Base-by-base conservation (phyloP, 441 rosid genomes). In the Pelargonium cotyledonis region DNA sequence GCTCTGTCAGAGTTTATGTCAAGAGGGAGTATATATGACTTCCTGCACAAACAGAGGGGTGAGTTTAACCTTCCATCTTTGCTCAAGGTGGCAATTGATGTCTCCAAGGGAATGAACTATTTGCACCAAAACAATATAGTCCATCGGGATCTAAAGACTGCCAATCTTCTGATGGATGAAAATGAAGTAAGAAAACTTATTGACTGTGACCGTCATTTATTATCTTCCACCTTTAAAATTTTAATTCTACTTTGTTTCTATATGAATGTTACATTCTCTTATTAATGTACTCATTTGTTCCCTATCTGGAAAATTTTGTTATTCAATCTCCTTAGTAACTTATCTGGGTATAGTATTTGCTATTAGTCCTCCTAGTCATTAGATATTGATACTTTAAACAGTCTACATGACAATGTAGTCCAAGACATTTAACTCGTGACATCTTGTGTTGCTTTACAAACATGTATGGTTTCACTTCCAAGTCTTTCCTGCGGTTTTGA, bases 141-240 rank as follows among this genome's bases (percentile, higher is more conserved):
- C 72, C 99, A 94, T 76, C 81, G 97, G 81, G 97, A 94, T 83
- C 80, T 94, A 73, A 94, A 94, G 79, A 87, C 96, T 77, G 97
- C 97, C 71, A 94, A 94, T 85, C 95, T 94, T 80, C 85, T 91
- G 65, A 94, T 91, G 97, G 97, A 94, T 77, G 99, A 94, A 80
- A 89, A 94, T 78, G 97, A 85, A 44, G 97, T 94, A 89, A 85
- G 91, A 73, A 47, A 21, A 63, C 70, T 31, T 62, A 26, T 6
- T 47, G 26, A 63, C 65, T 53, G 9, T 68, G 49, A 40, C 31
- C 21, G 16, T 40, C 2, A 65, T 18, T 51, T 6, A 51, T 51
- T 16, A 51, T 51, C 14, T 51, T 16, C 58, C 26, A 2, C 26
- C 26, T 23, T 23, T 23, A 23, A 23, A 23, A 23, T 23, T 23